Evolutionary conservation across 192 early-diverging fungal genomes (phyloP), one percentile per base, ranked within the genome.

Genomic region (Coemansia furcata): DNA sequence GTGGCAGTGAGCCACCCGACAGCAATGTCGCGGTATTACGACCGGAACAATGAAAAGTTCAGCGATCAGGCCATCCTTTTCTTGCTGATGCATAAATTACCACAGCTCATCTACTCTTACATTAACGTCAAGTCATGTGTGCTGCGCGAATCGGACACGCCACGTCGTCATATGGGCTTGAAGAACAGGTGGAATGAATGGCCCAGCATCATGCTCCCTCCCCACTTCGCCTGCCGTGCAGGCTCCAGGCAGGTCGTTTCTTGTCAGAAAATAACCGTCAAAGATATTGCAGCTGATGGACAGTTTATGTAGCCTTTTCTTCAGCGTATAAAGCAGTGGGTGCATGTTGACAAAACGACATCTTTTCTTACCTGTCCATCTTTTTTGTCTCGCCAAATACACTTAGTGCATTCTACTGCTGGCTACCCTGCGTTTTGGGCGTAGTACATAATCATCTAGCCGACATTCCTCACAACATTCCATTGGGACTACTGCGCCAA

Each of bases 381-480:
- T n/a, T 58, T 54, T 23, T 35, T n/a, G 1, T 58, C 3, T 17
- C 33, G 44, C 26, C 26, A 29, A 14, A 58, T 37, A 59, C 57
- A n/a, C 57, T 3, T 12, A 32, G 29, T 8, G 14, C 14, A 54
- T n/a, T 38, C 58, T 60, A 60, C 58, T 60, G 58, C 58, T 23
- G 8, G 58, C 6, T 60, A 23, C 58, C 29, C 58, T 39, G 33
- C 58, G 58, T 60, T 57, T 6, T 57, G 54, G 15, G 30, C 15
- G 14, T 17, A 15, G 29, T 32, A 35, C 54, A 57, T 57, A 57
- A 29, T 57, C 15, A 17, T 15, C 30, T 57, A 17, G 54, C 30
- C 14, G 14, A 9, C 60, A 63, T 68, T 68, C 67, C 67, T 47
- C 47, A 23, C 50, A 52, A 52, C 67, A 69, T 69, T 69, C 67